Evolutionary conservation across 2,329 filamentous ascomycete species (phyloP), one percentile per base, ranked within the genome.

Genomic region (Ophiosphaerella herpotricha): DNA sequence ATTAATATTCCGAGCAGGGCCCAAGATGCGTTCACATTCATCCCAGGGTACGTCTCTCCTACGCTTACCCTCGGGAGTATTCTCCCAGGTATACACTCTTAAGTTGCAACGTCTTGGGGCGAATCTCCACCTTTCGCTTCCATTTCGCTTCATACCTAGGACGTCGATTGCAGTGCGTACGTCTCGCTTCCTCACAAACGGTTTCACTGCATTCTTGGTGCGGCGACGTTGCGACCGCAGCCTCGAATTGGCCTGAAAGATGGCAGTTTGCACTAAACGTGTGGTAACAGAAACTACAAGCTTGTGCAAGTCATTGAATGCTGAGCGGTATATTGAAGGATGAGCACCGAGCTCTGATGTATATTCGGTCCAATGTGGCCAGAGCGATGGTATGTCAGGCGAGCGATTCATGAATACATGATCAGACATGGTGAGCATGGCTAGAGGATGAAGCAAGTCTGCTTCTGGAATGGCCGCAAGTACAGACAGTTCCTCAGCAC

Each of bases 291-390:
- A 88, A 1, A 88, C 69, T 0, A 82, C 78, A 2, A 96, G 72
- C 7, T 82, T 82, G 63, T 91, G 81, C 38, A 96, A 87, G 60
- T 94, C 90, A 5, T 83, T 80, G n/a, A 95, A 80, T 0, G 89
- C 85, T 1, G 89, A 91, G 6, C 85, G 82, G 58, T 88, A 85
- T 18, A 96, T 83, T 0, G 87, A 84, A 0, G 91, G 91, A 3
- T 77, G 77, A 48, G 45, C 42, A 7, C 61, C 55, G 16, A 63
- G 46, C 7, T 66, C 65, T 1, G 62, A 63, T 4, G 46, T 54
- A 18, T 63, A 62, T 31, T 61, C 56, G 7, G 58, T 60, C 76
- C 77, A 62, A 37, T 72, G 66, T 11, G 58, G 58, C 58, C 60
- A 68, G 4, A 60, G 66, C 50, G 66, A 66, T 8, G 61, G 46